Conservation (phyloP, 768 basidiomycete genomes). For the Boletellus sp. region DNA sequence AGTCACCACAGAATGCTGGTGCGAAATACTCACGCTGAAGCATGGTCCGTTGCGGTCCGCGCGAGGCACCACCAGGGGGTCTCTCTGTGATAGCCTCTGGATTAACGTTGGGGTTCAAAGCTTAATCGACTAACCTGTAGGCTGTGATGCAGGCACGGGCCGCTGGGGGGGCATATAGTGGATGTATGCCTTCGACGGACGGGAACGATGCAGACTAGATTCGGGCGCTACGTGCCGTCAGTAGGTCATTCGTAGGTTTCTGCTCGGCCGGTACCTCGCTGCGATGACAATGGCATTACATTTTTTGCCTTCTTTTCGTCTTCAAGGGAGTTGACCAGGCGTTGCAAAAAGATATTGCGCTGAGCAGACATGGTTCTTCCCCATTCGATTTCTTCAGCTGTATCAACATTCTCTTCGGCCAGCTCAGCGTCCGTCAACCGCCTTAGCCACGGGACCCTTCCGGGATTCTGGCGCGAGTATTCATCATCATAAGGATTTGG, state of each 20-base stretch:
- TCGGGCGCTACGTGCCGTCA: constrained; percentile 23
- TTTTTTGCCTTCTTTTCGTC: constrained; percentile 47
- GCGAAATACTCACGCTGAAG: constrained; percentile 38
- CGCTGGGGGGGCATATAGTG: constrained; percentile 32
- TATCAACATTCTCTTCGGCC: constrained; percentile 72
- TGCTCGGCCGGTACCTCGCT: constrained; percentile 19
- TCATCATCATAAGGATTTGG: constrained; percentile 78
- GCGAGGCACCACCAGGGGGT: constrained; percentile 8
- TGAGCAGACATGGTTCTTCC: constrained; percentile 70
- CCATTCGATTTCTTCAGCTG: constrained; percentile 72
- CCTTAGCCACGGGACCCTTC: constrained; percentile 62
- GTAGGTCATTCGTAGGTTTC: background rate
- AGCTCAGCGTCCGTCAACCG: constrained; percentile 53
- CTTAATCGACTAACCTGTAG: constrained; percentile 19
- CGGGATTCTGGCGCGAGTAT: constrained; percentile 51
- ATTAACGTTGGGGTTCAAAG: background rate
- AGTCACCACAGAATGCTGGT: background rate
- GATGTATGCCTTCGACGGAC: constrained; percentile 30
- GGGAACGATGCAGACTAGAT: constrained; percentile 24
- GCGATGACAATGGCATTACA: constrained; percentile 29
- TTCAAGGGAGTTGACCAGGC: constrained; percentile 56
- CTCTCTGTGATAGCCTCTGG: constrained; percentile 18
- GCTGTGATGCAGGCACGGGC: constrained; percentile 11
- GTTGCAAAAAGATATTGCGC: constrained; percentile 67
- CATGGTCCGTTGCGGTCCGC: constrained; percentile 39